Evolutionary conservation across 495 filamentous ascomycete genomes (phyloP), one percentile per base, ranked within the genome.

Genomic region (Letharia columbiana): DNA sequence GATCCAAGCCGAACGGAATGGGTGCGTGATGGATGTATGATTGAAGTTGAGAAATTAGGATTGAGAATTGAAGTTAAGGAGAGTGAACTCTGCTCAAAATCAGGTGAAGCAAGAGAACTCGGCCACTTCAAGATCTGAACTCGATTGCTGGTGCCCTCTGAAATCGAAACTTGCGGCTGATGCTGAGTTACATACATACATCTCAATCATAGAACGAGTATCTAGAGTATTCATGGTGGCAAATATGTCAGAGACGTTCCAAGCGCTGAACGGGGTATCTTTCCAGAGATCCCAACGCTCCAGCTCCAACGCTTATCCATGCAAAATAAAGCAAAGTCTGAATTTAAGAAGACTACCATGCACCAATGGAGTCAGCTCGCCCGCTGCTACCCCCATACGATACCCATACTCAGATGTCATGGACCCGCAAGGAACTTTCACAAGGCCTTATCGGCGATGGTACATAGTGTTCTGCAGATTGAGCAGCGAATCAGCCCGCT

Each of bases 401-500:
- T 23, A 40, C 15, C 40, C 42, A 45, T 42, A 57, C 54, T 7
- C 39, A 35, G 15, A 35, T 20, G 12, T 58, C 63, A 59, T 40
- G 13, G 13, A n/a, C 12, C 18, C 44, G 50, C 40, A 41, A 45
- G 40, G 3, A 35, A 1, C 8, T 17, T 7, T 47, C 40, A 35
- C 20, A 47, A 39, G 28, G 2, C 47, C 44, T 47, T 17, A 56
- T 60, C 64, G 64, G 28, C 71, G 66, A 28, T 63, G 35, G 52
- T 66, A 59, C 62, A 72, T 67, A 18, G 69, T 72, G 40, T 70
- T 70, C 57, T 78, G 78, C 81, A 85, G 86, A 8, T 83, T 84
- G 50, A 91, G 81, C 47, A 90, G 75, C 17, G 86, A 80, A 65
- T 93, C 89, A 0, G 89, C 87, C 40, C 89, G 80, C 71, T 91